A percentile compares a stretch with the other conserved stretches of the same genome.
These are phyloP conservation scores for Ceratocystis cacaofunesta DNA, from an alignment of 2,329 filamentous ascomycete species.

Conservation along the genomic window DNA sequence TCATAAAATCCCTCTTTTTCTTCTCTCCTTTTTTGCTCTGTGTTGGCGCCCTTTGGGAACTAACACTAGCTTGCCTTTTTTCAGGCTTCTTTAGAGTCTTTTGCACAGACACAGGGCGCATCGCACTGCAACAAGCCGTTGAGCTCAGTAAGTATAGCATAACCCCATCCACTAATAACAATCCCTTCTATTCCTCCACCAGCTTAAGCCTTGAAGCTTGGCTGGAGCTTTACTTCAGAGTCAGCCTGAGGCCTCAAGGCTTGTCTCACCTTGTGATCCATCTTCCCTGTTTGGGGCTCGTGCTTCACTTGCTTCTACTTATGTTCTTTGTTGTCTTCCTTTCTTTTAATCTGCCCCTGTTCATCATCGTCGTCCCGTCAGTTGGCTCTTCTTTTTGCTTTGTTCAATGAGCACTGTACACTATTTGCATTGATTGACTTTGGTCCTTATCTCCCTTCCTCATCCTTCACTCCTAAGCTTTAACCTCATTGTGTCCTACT, in stretches of 20 bases:
- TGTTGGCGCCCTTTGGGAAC: not conserved
- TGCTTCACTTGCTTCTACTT: not conserved
- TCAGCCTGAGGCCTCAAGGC: not conserved
- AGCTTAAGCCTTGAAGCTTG: not conserved
- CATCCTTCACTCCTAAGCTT: not conserved
- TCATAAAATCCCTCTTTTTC: not conserved
- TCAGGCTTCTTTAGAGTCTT: not conserved
- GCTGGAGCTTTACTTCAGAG: not conserved
- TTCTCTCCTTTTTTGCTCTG: not conserved
- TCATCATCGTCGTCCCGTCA: too few relatives aligned
- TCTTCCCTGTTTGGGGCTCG: constrained; percentile 4
- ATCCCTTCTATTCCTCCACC: not conserved
- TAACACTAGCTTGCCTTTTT: not conserved
- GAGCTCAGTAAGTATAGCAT: not conserved
- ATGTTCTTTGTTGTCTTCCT: not conserved
- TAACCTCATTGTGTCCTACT: too few relatives aligned
- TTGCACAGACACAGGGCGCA: not conserved
- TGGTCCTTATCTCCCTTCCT: not conserved
- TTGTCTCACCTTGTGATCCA: constrained; percentile 3
- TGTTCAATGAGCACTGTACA: not conserved
- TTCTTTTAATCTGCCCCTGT: not conserved
- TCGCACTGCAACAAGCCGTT: not conserved
- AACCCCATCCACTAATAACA: not conserved
- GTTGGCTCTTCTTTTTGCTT: not conserved
- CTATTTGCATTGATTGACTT: not conserved